phyloP scores from a whole-genome alignment of 1,284 basidiomycete genomes.

The Trichosporon asahii region DNA sequence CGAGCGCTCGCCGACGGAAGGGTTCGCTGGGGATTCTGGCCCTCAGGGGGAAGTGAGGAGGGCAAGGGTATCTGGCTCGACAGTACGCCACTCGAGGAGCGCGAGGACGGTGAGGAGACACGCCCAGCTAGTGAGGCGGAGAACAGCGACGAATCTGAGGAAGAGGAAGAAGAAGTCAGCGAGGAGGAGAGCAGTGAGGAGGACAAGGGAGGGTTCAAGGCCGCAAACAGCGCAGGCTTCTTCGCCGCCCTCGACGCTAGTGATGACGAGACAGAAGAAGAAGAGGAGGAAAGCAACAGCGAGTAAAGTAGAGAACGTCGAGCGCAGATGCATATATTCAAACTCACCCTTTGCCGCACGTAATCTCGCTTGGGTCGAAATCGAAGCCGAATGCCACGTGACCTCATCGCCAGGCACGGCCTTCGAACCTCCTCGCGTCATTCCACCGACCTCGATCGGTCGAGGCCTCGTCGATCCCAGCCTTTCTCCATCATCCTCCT shows the following conservation, averaged over 20 bases:
- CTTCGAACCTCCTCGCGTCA: slow-evolving; percentile 3
- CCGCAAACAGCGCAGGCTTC: slow-evolving; percentile 33
- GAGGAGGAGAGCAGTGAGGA: slow-evolving; percentile 15
- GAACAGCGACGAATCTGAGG: slow-evolving; percentile 28
- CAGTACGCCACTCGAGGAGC: slow-evolving; percentile 31
- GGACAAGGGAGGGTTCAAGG: slow-evolving; percentile 13
- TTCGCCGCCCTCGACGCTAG: slow-evolving; percentile 48
- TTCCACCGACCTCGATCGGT: background rate
- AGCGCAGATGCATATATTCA: background rate
- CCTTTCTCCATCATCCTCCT: background rate
- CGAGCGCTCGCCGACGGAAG: slow-evolving; percentile 72
- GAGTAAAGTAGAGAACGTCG: background rate
- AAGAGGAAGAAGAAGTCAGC: background rate
- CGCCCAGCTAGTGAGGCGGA: slow-evolving; percentile 22
- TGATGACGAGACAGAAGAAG: slow-evolving; percentile 38
- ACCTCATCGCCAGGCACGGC: background rate
- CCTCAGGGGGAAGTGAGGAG: slow-evolving; percentile 48
- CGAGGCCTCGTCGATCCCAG: background rate
- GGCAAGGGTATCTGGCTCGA: slow-evolving; percentile 26
- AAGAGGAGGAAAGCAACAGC: slow-evolving; percentile 8
- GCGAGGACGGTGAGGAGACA: background rate
- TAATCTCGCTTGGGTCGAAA: too few relatives aligned
- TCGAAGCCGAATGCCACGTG: too few relatives aligned
- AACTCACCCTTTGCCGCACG: background rate
- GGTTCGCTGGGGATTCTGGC: slow-evolving; percentile 81